Base-by-base conservation (phyloP, 257 asterid species). In the Solanum virginianum region DNA sequence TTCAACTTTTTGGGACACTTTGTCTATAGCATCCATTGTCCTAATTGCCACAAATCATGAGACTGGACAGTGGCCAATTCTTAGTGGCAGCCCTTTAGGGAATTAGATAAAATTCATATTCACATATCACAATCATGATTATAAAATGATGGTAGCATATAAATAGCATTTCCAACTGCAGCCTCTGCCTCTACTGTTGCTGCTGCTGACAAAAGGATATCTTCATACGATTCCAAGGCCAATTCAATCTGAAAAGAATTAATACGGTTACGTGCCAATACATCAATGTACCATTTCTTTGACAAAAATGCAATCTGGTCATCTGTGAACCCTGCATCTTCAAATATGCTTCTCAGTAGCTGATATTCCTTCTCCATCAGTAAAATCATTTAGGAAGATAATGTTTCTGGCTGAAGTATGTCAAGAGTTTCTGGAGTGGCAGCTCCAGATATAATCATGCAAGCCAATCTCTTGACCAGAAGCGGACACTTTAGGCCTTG, bases 101-200 rank as follows among this genome's bases (percentile, higher is more conserved):
- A 74, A 47, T 24, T 74, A 74, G 81, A 74, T 72, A 74, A 22
- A 47, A 74, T 74, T 74, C 43, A 53, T 47, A 24, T 47, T 24
- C 41, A 8, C 81, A 43, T 88, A 95, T 98, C 99, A 84, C 98
- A 95, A 81, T 93, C 93, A 54, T 95, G 99, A 89, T 95, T 95
- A 90, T 95, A 95, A 86, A 95, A 90, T 85, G 98, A 92, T 12
- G 97, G 94, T 88, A 95, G 94, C 90, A 95, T 86, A 86, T 94
- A 95, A 79, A 93, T 89, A 60, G 94, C 95, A 91, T 92, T 95
- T 84, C 99, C 99, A 81, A 93, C 97, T 87, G 94, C 97, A 89
- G 92, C 91, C 86, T 92, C 98, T 75, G 95, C 95, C 81, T 92
- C 92, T 80, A 94, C 95, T 17, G 90, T 85, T 85, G 98, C 98